Evolutionary conservation across 768 basidiomycete genomes (phyloP).

Genomic region (Mrakia gelida): DNA sequence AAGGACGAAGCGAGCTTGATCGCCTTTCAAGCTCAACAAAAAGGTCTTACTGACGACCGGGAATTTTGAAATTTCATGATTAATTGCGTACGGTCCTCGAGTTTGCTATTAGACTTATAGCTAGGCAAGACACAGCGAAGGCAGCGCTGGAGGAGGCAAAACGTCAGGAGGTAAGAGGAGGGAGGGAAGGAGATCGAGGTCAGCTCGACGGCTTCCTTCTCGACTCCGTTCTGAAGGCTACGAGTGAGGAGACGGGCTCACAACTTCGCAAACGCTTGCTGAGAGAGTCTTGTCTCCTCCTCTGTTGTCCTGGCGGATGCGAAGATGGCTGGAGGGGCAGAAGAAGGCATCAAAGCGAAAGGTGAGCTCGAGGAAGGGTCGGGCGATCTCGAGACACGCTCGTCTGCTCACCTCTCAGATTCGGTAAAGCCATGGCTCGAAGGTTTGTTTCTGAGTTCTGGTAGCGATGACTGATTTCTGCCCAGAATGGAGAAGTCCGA

Average conservation of each 20-base stretch:
- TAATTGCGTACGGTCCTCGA: constrained; percentile 3
- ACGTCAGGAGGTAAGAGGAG: neutral
- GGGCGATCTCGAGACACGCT: neutral
- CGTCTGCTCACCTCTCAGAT: constrained; percentile 13
- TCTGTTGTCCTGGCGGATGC: constrained; percentile 17
- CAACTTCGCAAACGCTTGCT: constrained; percentile 25
- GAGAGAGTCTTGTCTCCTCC: constrained; percentile 6
- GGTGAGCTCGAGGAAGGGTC: neutral
- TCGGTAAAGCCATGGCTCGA: neutral
- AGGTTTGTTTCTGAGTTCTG: neutral
- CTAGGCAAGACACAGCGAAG: constrained; percentile 1
- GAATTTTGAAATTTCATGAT: constrained; percentile 1
- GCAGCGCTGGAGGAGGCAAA: neutral
- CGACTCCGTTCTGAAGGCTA: neutral
- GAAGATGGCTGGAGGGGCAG: constrained; percentile 18
- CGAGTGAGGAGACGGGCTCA: neutral
- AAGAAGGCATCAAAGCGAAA: neutral
- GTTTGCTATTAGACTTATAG: constrained; percentile 18
- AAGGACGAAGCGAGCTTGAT: neutral
- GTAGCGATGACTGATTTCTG: neutral
- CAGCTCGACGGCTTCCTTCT: neutral
- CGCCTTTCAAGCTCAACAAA: neutral
- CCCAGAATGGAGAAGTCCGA: neutral
- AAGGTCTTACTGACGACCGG: neutral
- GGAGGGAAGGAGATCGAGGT: neutral